A percentile compares a stretch with the other conserved stretches of the same genome.
These are phyloP conservation scores for Ganoderma meredithae DNA, from an alignment of 1,284 basidiomycete genomes.

Conservation along the genomic window DNA sequence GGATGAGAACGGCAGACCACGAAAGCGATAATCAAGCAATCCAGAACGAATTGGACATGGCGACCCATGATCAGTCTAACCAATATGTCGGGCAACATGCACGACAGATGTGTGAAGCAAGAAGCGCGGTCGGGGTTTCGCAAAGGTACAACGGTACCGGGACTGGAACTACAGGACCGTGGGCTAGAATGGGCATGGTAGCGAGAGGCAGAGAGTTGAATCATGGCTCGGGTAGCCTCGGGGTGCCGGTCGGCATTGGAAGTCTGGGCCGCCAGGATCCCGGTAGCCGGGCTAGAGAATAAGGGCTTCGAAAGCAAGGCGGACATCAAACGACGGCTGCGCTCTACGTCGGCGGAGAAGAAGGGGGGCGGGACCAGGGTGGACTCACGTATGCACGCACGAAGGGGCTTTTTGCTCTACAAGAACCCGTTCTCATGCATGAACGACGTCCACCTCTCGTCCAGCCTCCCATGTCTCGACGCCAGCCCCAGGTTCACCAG, in stretches of 20 bases:
- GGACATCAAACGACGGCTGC: neutral
- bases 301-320: neutral
- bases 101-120: slow-evolving; percentile 1
- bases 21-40: slow-evolving; percentile 5
- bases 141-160: neutral
- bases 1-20: neutral
- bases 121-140: neutral
- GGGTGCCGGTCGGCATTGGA: neutral
- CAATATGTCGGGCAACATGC: neutral
- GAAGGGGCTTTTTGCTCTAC: slow-evolving; percentile 21
- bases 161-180: neutral
- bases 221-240: neutral
- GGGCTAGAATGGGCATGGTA: neutral
- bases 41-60: neutral
- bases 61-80: neutral
- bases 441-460: slow-evolving; percentile 43
- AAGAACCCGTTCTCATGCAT: slow-evolving; percentile 44
- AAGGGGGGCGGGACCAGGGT: slow-evolving; percentile 13
- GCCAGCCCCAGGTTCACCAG: slow-evolving; percentile 41
- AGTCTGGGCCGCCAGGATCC: neutral
- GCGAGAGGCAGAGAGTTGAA: neutral
- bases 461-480: slow-evolving; percentile 39
- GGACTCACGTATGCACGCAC: slow-evolving; percentile 3
- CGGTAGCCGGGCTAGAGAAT: neutral
- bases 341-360: neutral